A percentile compares a stretch with the other conserved stretches of the same genome.
Conservation (phyloP, 495 filamentous ascomycete species). For the Acidiella bohemica region DNA sequence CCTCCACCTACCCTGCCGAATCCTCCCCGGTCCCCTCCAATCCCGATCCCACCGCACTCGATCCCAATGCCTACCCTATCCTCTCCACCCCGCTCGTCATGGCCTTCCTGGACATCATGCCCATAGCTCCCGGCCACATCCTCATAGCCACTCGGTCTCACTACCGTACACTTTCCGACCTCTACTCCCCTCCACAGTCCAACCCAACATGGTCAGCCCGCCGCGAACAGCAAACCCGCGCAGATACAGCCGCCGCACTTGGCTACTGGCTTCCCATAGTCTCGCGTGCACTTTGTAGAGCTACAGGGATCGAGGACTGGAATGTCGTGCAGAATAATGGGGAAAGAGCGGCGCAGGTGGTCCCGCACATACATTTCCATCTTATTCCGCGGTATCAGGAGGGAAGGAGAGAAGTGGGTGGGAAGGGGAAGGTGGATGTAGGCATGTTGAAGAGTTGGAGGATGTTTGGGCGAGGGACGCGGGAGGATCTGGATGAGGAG, state of each 20-base stretch:
- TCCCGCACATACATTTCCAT: conserved; percentile 86
- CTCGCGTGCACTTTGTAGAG: conserved; percentile 51
- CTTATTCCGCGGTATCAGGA: conserved; percentile 54
- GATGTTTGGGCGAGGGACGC: conserved; percentile 72
- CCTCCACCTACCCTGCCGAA: conserved; percentile 28
- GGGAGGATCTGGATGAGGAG: conserved; percentile 77
- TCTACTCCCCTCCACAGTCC: conserved; percentile 49
- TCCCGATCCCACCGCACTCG: conserved; percentile 17
- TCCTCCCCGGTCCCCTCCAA: conserved; percentile 21
- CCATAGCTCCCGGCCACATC: conserved; percentile 63
- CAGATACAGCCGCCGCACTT: conserved; percentile 6
- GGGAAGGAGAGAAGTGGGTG: conserved; percentile 26
- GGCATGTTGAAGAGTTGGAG: conserved; percentile 47
- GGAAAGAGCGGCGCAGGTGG: conserved; percentile 72
- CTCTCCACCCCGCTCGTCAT: conserved; percentile 59
- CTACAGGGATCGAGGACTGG: conserved; percentile 58
- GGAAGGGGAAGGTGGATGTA: conserved; percentile 31
- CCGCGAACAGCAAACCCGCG: neutral
- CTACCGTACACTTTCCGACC: conserved; percentile 55
- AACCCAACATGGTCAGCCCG: neutral
- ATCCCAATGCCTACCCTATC: conserved; percentile 43
- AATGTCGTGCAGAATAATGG: conserved; percentile 96
- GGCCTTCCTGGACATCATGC: conserved; percentile 86
- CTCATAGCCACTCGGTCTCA: conserved; percentile 62
- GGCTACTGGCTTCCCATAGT: conserved; percentile 57